Percentiles rank a stretch among this genome's conserved stretches.
These are phyloP conservation scores for Lentithecium fluviatile DNA, from an alignment of 495 filamentous ascomycete species.

Conservation along the genomic window DNA sequence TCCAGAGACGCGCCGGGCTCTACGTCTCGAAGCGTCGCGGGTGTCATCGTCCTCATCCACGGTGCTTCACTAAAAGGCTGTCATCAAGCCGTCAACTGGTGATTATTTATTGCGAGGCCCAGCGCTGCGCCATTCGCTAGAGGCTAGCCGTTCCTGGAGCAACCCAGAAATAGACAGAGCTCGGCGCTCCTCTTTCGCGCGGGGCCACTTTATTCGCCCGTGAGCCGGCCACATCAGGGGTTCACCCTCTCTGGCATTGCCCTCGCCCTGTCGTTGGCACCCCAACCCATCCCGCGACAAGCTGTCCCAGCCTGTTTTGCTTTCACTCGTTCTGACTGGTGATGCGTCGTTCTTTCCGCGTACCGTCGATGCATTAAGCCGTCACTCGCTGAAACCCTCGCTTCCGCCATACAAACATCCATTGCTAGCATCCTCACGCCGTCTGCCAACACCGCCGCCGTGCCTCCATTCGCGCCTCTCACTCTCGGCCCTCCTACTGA, in stretches of 20 bases:
- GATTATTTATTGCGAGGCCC: no score
- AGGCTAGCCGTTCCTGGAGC: slow-evolving; percentile 26
- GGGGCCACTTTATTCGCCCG: slow-evolving; percentile 15
- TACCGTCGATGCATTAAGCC: slow-evolving; percentile 19
- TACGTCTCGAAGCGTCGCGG: neutral
- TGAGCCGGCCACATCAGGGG: slow-evolving; percentile 11
- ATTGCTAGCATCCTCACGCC: neutral
- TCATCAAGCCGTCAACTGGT: no score
- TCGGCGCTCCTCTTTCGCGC: neutral
- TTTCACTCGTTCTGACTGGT: slow-evolving; percentile 26
- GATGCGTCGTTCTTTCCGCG: slow-evolving; percentile 6
- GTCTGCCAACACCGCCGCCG: no score
- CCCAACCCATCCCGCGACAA: slow-evolving; percentile 25
- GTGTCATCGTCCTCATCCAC: no score
- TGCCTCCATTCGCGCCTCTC: no score
- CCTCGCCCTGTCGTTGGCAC: slow-evolving; percentile 7
- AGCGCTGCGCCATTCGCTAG: slow-evolving; percentile 12
- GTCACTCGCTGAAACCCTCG: slow-evolving; percentile 31
- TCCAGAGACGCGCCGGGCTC: neutral
- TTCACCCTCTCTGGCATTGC: neutral
- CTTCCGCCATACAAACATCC: slow-evolving; percentile 1
- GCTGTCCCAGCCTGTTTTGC: slow-evolving; percentile 15
- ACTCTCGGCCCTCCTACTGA: neutral
- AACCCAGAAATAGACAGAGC: slow-evolving; percentile 23
- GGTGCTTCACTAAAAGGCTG: no score